phyloP scores from a whole-genome alignment of 148 eudicot species.

The Heliamphora exappendiculata region DNA sequence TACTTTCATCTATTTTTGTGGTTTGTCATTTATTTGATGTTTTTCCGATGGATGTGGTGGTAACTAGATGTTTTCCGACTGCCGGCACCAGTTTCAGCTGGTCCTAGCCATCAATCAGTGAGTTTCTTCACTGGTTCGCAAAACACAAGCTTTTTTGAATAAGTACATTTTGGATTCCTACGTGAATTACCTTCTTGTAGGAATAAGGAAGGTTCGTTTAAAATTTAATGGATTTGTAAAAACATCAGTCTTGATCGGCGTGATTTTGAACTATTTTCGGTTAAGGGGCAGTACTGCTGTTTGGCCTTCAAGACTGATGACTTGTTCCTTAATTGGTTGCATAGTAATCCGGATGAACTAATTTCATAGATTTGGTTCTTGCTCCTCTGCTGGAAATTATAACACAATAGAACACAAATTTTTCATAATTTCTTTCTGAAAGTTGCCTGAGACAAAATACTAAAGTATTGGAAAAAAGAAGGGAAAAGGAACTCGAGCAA shows the following conservation, averaged over 20 bases:
- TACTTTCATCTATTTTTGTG: background rate
- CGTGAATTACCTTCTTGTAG: background rate
- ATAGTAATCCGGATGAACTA: background rate
- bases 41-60: background rate
- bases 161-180: background rate
- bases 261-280: background rate
- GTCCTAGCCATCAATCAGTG: background rate
- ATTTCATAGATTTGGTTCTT: background rate
- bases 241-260: background rate
- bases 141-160: background rate
- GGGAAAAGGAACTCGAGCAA: too few relatives aligned
- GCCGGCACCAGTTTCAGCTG: background rate
- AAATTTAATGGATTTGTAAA: background rate
- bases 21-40: background rate
- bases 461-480: background rate
- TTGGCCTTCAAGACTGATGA: background rate
- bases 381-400: background rate
- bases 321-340: background rate
- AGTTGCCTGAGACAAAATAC: background rate
- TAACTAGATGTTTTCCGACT: background rate
- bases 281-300: background rate
- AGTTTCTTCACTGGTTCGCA: background rate
- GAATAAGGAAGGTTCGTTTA: background rate
- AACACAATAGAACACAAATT: background rate
- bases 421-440: background rate